These are phyloP conservation scores for Chlorella sp. DNA, from an alignment of 139 green algal genomes.

Conservation along the genomic window DNA sequence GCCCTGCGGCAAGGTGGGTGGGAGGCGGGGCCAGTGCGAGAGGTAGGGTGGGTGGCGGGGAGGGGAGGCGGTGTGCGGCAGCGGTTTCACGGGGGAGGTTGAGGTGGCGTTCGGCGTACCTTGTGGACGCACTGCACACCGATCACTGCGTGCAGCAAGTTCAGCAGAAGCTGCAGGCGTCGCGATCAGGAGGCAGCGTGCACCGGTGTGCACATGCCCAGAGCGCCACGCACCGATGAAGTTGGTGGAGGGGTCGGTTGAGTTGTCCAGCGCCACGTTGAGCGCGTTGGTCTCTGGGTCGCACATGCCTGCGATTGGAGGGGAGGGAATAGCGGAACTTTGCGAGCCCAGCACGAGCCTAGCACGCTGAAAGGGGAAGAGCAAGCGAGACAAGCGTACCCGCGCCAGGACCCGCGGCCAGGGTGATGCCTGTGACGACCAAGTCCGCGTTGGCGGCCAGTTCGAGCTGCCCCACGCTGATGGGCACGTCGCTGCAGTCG, in stretches of 20 bases:
- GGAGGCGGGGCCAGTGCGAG: no score
- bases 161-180: no score
- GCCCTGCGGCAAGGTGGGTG: no score
- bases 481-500: background rate
- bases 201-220: no score
- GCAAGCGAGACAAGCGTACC: background rate
- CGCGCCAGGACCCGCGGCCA: slow-evolving; percentile 2
- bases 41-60: no score
- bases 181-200: no score
- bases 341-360: background rate
- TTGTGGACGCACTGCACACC: slow-evolving; percentile 27
- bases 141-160: no score
- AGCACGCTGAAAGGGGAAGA: background rate
- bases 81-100: no score
- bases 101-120: no score
- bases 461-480: background rate
- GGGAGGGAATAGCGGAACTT: background rate
- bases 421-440: slow-evolving; percentile 1
- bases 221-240: no score
- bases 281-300: background rate
- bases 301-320: background rate
- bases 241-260: slow-evolving; percentile 1
- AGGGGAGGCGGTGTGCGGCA: no score
- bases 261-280: slow-evolving; percentile 7
- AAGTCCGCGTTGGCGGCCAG: background rate